Percentiles rank a stretch among this genome's conserved stretches.
phyloP scores from a whole-genome alignment of 2,329 filamentous ascomycete genomes.

The Verticillium klebahnii region DNA sequence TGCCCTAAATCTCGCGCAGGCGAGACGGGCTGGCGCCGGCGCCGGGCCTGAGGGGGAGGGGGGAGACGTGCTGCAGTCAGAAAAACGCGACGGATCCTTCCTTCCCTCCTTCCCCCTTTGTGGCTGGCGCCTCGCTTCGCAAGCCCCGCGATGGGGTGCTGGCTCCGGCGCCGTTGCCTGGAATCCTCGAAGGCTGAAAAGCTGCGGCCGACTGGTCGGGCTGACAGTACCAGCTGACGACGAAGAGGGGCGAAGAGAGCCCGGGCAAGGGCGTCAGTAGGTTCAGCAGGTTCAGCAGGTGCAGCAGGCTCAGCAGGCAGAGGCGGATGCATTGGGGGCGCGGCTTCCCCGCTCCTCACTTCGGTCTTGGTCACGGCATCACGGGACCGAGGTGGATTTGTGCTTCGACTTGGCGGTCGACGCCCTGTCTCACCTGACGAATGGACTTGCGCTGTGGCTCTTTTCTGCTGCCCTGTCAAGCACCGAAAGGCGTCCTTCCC shows the following conservation, averaged over 20 bases:
- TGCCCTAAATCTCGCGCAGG: background rate
- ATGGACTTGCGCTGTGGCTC: background rate
- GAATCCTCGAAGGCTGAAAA: background rate
- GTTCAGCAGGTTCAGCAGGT: background rate
- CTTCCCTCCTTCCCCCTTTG: background rate
- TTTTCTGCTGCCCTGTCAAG: too few relatives aligned
- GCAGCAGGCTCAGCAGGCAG: background rate
- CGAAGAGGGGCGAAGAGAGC: background rate
- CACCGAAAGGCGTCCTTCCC: background rate
- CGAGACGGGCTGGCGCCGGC: background rate
- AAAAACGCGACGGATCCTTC: too few relatives aligned
- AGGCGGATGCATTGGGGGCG: background rate
- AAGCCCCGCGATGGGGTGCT: background rate
- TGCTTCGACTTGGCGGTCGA: background rate
- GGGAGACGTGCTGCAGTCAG: background rate
- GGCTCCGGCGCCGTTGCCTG: background rate
- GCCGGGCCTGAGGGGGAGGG: background rate
- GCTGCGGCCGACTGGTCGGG: background rate
- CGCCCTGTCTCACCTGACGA: background rate
- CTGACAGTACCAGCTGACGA: background rate
- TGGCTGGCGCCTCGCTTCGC: background rate
- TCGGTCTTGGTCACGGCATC: background rate
- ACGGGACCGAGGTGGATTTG: background rate
- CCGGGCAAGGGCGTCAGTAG: background rate
- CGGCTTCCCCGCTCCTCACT: background rate